Base-by-base conservation (phyloP, 116 monocot species). In the Trichopus zeylanicus region DNA sequence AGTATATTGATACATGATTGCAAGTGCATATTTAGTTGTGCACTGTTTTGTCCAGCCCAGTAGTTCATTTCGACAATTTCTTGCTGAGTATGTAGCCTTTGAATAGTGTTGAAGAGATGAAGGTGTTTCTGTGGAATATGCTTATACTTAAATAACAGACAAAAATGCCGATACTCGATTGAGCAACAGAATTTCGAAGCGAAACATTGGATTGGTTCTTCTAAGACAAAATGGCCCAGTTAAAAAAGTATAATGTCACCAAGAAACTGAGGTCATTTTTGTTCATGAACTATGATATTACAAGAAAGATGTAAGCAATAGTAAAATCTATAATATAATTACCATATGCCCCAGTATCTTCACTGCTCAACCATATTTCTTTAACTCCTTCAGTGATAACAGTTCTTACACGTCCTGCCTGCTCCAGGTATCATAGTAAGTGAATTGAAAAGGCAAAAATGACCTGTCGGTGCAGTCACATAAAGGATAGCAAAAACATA, bases 291-390 rank as follows among this genome's bases (percentile, higher is more conserved):
- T 42, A 16, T 1, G 42, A 3, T 4, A 42, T 42, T 13, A 42
- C 42, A 42, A 42, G 16, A 42, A 42, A n/a, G n/a, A n/a, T 16
- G 2, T 42, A 13, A 42, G 13, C 3, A 42, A 3, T 13, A 42
- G 42, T 16, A 42, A 42, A 42, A 16, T 16, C 42, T 22, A 51
- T 22, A 51, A 51, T 1, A 51, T 8, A 26, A 12, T 82, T 78
- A 99, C 99, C 99, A 75, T 92, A 99, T 31, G 99, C 99, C 56
- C 99, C 99, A 18, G 99, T 99, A 59, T 99, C 99, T 86, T 99
- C 99, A 72, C 99, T 99, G 68, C 99, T 99, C 62, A 99, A 75
- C 99, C 99, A 99, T 72, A 99, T 92, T 29, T 99, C 99, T 73
- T 70, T 85, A 10, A 99, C 88, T 37, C 99, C 99, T 83, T 99